Evolutionary conservation across 2,329 filamentous ascomycete species (phyloP).

Genomic region (Cryphonectria naterciae): DNA sequence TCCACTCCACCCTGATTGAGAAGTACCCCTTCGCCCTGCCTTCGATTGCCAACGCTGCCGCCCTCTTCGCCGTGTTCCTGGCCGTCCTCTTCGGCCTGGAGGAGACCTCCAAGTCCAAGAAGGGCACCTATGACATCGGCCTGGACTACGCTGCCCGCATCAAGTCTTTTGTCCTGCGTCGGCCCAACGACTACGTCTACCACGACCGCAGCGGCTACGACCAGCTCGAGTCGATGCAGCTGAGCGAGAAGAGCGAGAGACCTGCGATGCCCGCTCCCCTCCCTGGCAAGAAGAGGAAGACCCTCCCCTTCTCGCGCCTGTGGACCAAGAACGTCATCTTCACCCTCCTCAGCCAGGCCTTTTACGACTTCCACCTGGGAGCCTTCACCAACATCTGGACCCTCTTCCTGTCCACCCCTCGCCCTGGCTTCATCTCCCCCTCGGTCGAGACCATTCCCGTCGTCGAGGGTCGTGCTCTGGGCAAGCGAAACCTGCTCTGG

Average conservation of each 20-base stretch:
- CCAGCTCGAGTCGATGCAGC: conserved; percentile 33
- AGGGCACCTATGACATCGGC: conserved; percentile 50
- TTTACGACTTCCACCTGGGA: conserved; percentile 72
- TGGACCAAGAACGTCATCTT: conserved; percentile 55
- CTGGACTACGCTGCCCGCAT: conserved; percentile 42
- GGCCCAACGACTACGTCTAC: conserved; percentile 35
- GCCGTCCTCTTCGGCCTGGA: conserved; percentile 68
- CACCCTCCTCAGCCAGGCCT: conserved; percentile 64
- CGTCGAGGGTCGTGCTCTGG: conserved; percentile 36
- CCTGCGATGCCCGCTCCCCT: conserved; percentile 11
- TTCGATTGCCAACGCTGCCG: conserved; percentile 66
- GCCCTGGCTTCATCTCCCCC: conserved; percentile 40
- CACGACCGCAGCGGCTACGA: conserved; percentile 39
- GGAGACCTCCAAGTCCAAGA: conserved; percentile 52
- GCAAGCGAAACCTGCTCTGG: conserved; percentile 47
- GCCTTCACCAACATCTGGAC: conserved; percentile 72
- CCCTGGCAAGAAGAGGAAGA: conserved; percentile 23
- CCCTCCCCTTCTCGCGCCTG: conserved; percentile 45
- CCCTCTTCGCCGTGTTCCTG: conserved; percentile 59
- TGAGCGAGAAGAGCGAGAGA: conserved; percentile 24
- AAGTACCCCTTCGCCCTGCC: conserved; percentile 72
- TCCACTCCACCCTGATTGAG: conserved; percentile 68
- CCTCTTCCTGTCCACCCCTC: conserved; percentile 69
- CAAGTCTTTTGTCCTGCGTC: conserved; percentile 32
- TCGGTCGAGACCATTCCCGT: conserved; percentile 24